Evolutionary conservation across 805 yeast genomes (phyloP), one percentile per base, ranked within the genome.

Genomic region (Candida vartiovaarae): DNA sequence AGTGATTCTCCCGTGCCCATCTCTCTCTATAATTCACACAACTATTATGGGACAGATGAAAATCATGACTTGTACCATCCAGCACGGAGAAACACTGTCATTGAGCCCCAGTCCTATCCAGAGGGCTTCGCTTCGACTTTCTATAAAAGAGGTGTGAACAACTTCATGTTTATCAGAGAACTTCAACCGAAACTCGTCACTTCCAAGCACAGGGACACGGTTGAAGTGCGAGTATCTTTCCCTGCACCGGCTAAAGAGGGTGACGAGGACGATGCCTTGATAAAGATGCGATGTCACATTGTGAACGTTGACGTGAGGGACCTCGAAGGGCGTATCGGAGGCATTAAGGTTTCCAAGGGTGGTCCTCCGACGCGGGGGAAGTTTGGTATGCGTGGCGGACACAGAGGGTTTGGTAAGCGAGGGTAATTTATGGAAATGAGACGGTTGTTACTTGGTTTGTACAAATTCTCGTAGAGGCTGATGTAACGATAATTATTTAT

Each of bases 61-160:
- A 24, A 15, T 11, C 5, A 11, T n/a, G 31, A 36, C 26, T 6
- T 20, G 24, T 28, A 38, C 10, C 32, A 32, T n/a, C 27, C 37
- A 23, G 25, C 20, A 23, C 32, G 24, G 23, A n/a, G 29, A n/a
- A 33, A 15, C 29, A 28, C 28, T 9, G n/a, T 9, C 7, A 10
- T 24, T 29, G 58, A 54, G 25, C 47, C 45, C 5, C 55, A 51
- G 5, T 42, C 53, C 11, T 68, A 68, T 42, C 77, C 77, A 1
- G 76, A 72, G 49, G 76, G 77, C 0, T 72, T 71, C 40, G 63
- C 75, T 2, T 72, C 76, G 2, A 72, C 76, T 5, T 72, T 72
- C 52, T 73, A 72, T 52, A 62, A 68, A 38, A 54, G 76, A 38
- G 75, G 75, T 4, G 62, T 62, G n/a, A 72, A 71, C 45, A 69